Base-by-base conservation (phyloP, 345 rosid species). In the Brassica cretica region DNA sequence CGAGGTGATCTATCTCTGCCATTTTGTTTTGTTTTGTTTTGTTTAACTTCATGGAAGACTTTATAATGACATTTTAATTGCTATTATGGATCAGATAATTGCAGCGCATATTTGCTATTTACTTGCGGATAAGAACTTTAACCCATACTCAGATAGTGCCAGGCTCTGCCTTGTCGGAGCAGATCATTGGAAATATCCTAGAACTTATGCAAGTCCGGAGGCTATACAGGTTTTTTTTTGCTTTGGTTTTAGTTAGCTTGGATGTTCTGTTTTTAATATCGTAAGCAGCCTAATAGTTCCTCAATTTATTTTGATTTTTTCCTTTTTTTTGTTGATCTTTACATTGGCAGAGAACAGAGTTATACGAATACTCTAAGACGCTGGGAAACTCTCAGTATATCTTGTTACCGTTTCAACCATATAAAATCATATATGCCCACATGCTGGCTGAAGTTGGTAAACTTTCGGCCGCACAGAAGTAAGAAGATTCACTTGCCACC, bases 401-500 rank as follows among this genome's bases (percentile, higher is more conserved):
- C 75, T 78, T 96, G 83, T 86, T 83, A 65, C 93, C 96, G 10
- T 91, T 96, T 90, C 99, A 93, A 83, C 98, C 98, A 18, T 96
- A 96, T 76, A 96, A 96, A 83, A 77, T 96, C 78, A 70, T 96
- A 68, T 96, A 96, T 84, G 99, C 99, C 14, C 80, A 88, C 83
- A 96, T 96, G 99, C 87, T 96, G 71, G 93, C 93, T 74, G 99
- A 96, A 89, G 90, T 93, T 63, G 99, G 99, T 75, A 96, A 83
- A 84, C 85, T 93, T 82, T 86, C 98, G n/a, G 90, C 89, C 72
- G 93, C 99, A 63, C 79, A 89, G 46, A 96, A 90, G 99, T 96
- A 88, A 87, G 99, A 9, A 72, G 39, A 75, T 56, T 70, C 44
- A 70, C 72, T 75, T 63, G 64, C 27, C 71, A 58, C 35, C 21